Evolutionary conservation across 257 asterid genomes (phyloP).

Genomic region (Penstemon newberryi): DNA sequence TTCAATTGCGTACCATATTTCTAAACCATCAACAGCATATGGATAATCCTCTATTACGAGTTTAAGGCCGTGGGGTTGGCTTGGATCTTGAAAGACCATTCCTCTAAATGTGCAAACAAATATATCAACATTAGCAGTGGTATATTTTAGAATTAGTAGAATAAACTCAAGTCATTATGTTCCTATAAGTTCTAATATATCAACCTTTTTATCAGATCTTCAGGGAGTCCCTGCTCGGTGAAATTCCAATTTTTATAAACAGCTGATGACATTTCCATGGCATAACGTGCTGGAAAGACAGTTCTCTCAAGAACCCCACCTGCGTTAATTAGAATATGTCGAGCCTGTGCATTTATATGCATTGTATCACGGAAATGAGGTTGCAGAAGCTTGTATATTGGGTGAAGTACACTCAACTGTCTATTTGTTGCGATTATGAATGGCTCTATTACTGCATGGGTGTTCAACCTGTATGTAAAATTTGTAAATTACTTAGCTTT

Average conservation of each 20-base stretch:
- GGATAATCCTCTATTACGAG: conserved; percentile 79
- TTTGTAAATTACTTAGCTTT: neutral
- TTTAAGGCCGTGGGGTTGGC: conserved; percentile 52
- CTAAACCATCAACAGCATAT: conserved; percentile 78
- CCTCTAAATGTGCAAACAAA: conserved; percentile 48
- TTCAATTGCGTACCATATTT: conserved; percentile 69
- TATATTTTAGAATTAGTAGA: neutral
- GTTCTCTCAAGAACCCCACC: conserved; percentile 82
- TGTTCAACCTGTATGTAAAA: conserved; percentile 66
- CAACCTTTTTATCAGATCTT: conserved; percentile 75
- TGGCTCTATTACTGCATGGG: conserved; percentile 98
- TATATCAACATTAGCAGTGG: neutral
- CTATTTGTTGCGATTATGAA: conserved; percentile 72
- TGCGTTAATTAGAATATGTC: conserved; percentile 82
- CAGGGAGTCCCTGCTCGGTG: conserved; percentile 80
- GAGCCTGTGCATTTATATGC: conserved; percentile 79
- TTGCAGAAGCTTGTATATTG: conserved; percentile 79
- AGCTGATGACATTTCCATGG: conserved; percentile 78
- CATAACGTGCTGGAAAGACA: conserved; percentile 68
- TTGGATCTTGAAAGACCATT: conserved; percentile 59
- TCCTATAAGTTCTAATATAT: neutral
- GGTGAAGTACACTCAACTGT: conserved; percentile 79
- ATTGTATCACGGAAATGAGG: conserved; percentile 92
- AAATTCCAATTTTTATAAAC: conserved; percentile 73
- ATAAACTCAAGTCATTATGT: neutral